Conservation (phyloP, 169 alveolate species). For the Fabrea salina region DNA sequence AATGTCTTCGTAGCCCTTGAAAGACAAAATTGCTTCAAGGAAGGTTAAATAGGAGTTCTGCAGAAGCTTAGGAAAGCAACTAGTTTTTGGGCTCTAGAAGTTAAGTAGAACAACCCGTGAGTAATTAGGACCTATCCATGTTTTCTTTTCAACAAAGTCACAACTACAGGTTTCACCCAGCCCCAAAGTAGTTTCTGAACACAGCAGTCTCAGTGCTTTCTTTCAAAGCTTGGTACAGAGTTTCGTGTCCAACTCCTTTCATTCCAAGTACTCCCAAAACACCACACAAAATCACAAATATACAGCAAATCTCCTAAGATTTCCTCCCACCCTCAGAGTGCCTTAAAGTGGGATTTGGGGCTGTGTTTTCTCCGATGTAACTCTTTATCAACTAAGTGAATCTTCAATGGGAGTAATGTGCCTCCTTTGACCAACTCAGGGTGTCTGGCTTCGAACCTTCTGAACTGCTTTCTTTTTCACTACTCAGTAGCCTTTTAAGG, state of each 20-base stretch:
- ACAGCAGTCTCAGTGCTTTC: not conserved
- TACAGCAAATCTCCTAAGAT: not conserved
- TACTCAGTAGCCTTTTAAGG: not conserved
- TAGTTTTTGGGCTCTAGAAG: not conserved
- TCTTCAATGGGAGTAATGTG: not conserved
- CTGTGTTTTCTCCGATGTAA: not conserved
- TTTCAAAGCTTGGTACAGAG: not conserved
- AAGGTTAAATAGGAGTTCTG: not conserved
- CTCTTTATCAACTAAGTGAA: not conserved
- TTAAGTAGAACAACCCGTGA: no score
- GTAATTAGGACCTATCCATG: no score
- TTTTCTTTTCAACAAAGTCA: not conserved
- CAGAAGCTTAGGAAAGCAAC: not conserved
- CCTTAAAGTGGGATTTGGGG: not conserved
- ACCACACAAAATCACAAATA: not conserved
- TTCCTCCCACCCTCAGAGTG: not conserved
- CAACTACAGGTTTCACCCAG: not conserved
- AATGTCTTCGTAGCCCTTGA: not conserved
- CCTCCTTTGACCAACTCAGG: slow-evolving; percentile 20
- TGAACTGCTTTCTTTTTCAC: not conserved
- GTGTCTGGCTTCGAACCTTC: not conserved
- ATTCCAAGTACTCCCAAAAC: not conserved
- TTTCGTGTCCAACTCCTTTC: not conserved
- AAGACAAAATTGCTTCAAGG: not conserved
- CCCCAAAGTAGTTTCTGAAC: not conserved